Percentiles rank a stretch among this genome's conserved stretches.
Conservation (phyloP, 768 basidiomycete genomes). For the Agaricus blazei region DNA sequence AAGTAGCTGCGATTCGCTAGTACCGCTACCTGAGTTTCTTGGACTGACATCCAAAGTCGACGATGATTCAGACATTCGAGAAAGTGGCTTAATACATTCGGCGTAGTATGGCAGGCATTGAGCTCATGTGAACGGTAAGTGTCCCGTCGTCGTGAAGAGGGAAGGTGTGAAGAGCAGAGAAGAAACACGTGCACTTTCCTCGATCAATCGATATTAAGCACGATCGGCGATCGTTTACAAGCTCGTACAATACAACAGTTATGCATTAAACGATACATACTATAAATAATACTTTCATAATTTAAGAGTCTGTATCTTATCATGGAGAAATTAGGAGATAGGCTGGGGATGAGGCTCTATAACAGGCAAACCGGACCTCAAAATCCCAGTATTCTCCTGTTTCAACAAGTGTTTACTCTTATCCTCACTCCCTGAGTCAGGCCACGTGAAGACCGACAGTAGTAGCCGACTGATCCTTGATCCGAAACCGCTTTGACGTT, state of each 20-base stretch:
- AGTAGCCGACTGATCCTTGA: constrained; percentile 1
- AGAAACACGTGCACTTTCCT: neutral
- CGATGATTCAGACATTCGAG: constrained; percentile 25
- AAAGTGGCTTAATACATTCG: constrained; percentile 30
- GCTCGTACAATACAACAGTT: too few species aligned
- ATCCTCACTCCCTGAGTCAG: neutral
- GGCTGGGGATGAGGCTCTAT: constrained; percentile 1
- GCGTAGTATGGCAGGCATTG: constrained; percentile 11
- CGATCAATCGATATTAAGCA: constrained; percentile 1
- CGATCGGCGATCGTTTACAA: neutral
- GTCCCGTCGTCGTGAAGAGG: neutral
- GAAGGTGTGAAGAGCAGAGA: neutral
- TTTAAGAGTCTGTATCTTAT: too few species aligned
- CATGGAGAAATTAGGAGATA: neutral
- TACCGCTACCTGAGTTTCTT: neutral
- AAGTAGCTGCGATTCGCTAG: neutral
- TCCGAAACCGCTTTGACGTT: constrained; percentile 8
- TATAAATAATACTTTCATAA: too few species aligned
- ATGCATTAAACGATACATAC: too few species aligned
- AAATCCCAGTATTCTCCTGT: neutral
- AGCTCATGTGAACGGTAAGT: neutral
- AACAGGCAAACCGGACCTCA: constrained; percentile 4
- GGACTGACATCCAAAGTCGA: neutral
- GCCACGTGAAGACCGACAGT: neutral
- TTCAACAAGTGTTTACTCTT: neutral